Evolutionary conservation across 1,284 basidiomycete species (phyloP).

Genomic region (Trichosporon ovoides): DNA sequence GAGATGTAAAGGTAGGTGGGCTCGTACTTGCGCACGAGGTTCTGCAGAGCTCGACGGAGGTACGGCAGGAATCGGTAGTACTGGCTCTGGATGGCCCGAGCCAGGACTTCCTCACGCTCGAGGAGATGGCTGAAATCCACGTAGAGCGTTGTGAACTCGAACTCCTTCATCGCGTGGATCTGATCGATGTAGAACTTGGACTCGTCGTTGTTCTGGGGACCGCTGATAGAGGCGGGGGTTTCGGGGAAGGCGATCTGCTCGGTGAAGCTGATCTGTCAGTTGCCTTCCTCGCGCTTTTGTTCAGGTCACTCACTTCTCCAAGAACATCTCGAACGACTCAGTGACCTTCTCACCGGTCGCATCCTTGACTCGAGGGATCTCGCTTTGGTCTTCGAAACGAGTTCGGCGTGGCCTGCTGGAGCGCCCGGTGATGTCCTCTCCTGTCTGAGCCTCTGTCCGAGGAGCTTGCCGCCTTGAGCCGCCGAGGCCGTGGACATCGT

Average conservation of each 20-base stretch:
- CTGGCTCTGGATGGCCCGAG: constrained; percentile 84
- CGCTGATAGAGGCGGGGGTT: constrained; percentile 67
- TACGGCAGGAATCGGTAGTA: constrained; percentile 97
- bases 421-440: constrained; percentile 10
- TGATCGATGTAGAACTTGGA: constrained; percentile 75
- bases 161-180: constrained; percentile 87
- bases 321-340: constrained; percentile 81
- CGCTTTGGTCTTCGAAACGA: constrained; percentile 49
- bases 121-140: constrained; percentile 91
- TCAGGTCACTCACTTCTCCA: constrained; percentile 73
- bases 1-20: constrained; percentile 93
- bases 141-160: constrained; percentile 89
- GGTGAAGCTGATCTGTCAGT: constrained; percentile 59
- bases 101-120: constrained; percentile 78
- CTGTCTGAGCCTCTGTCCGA: constrained; percentile 12
- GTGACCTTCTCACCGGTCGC: constrained; percentile 87
- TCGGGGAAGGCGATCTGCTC: constrained; percentile 66
- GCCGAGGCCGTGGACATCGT: constrained; percentile 42
- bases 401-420: background rate
- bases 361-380: constrained; percentile 82
- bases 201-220: constrained; percentile 45
- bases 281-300: constrained; percentile 1
- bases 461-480: constrained; percentile 20
- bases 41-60: constrained; percentile 81
- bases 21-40: constrained; percentile 78